Percentiles rank a stretch among this genome's conserved stretches.
Conservation (phyloP, 352 stramenopile genomes). For the Phytopythium boreale region DNA sequence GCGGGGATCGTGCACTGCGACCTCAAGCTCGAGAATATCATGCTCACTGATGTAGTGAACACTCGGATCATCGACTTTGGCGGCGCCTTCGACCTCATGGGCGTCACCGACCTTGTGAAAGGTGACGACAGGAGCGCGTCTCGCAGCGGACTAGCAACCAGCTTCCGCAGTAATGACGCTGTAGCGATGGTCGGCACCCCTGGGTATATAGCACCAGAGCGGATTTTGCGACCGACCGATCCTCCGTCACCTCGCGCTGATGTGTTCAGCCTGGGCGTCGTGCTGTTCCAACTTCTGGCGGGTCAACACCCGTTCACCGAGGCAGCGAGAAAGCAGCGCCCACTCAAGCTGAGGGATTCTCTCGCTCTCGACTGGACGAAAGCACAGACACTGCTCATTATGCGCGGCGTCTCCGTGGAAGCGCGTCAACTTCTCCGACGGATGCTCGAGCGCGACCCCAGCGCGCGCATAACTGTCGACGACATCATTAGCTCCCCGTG, state of each 20-base stretch:
- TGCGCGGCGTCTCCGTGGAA: conserved; percentile 24
- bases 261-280: conserved; percentile 57
- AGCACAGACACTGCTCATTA: conserved; percentile 27
- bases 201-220: conserved; percentile 60
- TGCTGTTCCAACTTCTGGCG: conserved; percentile 59
- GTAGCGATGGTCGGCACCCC: conserved; percentile 53
- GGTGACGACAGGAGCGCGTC: not conserved
- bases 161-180: not conserved
- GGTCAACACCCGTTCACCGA: conserved; percentile 51
- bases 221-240: conserved; percentile 28
- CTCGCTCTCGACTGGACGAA: conserved; percentile 37
- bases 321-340: conserved; percentile 16
- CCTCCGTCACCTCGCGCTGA: conserved; percentile 40
- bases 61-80: conserved; percentile 62
- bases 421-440: conserved; percentile 28
- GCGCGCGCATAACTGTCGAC: conserved; percentile 30
- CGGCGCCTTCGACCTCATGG: conserved; percentile 37
- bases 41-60: conserved; percentile 41
- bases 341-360: conserved; percentile 41
- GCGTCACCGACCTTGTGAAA: conserved; percentile 5
- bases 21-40: conserved; percentile 97
- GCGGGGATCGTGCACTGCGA: conserved; percentile 96
- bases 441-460: conserved; percentile 39
- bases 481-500: conserved; percentile 26
- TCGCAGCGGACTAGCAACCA: not conserved